Percentiles rank a stretch among this genome's conserved stretches.
These are phyloP conservation scores for Venturia pyrina DNA, from an alignment of 2,329 filamentous ascomycete genomes.

Conservation along the genomic window DNA sequence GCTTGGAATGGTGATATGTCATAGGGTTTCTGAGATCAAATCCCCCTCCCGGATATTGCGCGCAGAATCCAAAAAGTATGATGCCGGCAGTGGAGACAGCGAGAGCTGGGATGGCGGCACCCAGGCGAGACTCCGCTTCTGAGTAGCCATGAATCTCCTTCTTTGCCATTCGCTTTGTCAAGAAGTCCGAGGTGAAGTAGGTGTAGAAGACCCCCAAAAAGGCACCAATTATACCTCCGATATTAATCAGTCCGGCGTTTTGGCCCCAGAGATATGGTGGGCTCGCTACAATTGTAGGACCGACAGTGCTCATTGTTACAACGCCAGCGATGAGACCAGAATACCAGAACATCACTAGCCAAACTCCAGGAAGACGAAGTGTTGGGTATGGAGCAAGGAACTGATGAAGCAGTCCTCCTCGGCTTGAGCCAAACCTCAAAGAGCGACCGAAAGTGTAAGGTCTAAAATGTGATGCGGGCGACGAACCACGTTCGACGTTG, in stretches of 20 bases:
- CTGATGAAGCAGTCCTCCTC: slow-evolving; percentile 23
- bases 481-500: not conserved
- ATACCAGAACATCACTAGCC: slow-evolving; percentile 33
- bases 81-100: slow-evolving; percentile 28
- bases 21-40: not conserved
- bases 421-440: slow-evolving; percentile 27
- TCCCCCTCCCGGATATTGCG: slow-evolving; percentile 24
- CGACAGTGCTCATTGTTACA: slow-evolving; percentile 29
- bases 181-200: slow-evolving; percentile 28
- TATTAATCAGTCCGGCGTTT: slow-evolving; percentile 28
- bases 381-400: slow-evolving; percentile 29
- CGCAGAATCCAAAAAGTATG: slow-evolving; percentile 30
- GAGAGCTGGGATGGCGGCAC: slow-evolving; percentile 29
- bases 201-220: slow-evolving; percentile 27
- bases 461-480: not conserved
- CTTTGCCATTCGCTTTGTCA: slow-evolving; percentile 27
- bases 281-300: slow-evolving; percentile 25
- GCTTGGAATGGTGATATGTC: slow-evolving; percentile 13
- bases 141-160: slow-evolving; percentile 27
- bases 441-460: slow-evolving; percentile 22
- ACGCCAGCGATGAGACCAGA: slow-evolving; percentile 32
- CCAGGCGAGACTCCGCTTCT: slow-evolving; percentile 31
- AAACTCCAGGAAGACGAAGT: slow-evolving; percentile 30
- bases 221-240: slow-evolving; percentile 29
- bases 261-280: slow-evolving; percentile 34